These are phyloP conservation scores for Eremothecium cymbalariae DNA, from an alignment of 1,139 yeast species.

Conservation along the genomic window DNA sequence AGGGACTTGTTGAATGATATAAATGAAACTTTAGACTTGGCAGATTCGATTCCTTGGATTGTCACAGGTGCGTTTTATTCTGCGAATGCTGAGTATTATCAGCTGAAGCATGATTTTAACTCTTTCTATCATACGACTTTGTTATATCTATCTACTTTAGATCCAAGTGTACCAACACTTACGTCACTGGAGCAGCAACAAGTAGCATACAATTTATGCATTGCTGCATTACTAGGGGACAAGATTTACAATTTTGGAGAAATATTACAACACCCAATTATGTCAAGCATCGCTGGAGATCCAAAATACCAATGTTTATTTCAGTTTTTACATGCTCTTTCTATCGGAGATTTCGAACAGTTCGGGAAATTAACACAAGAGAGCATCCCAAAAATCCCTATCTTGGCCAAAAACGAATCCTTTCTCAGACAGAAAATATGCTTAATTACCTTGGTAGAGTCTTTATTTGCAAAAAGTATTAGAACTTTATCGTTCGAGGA, in stretches of 20 bases:
- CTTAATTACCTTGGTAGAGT: constrained; percentile 82
- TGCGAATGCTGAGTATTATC: constrained; percentile 70
- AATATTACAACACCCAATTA: constrained; percentile 79
- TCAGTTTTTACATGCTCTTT: constrained; percentile 59
- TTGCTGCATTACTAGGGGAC: constrained; percentile 87
- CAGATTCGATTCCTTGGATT: constrained; percentile 56
- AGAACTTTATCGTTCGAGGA: constrained; percentile 67
- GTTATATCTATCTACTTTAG: constrained; percentile 55
- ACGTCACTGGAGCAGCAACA: constrained; percentile 37
- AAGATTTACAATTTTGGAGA: constrained; percentile 94
- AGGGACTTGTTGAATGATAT: constrained; percentile 60
- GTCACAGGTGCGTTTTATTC: constrained; percentile 79
- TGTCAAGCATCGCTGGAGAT: constrained; percentile 44
- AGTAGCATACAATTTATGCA: constrained; percentile 76
- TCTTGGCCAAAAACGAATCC: constrained; percentile 50
- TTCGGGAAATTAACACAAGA: constrained; percentile 33
- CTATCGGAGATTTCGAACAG: constrained; percentile 63
- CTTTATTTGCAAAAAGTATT: constrained; percentile 69
- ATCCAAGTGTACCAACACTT: constrained; percentile 29
- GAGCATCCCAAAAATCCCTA: constrained; percentile 43
- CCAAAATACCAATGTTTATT: constrained; percentile 65
- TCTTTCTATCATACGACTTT: constrained; percentile 64
- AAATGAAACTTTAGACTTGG: constrained; percentile 48
- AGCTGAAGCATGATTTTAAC: constrained; percentile 69
- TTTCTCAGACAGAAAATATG: constrained; percentile 87